These are phyloP conservation scores for Ramularia endophylla DNA, from an alignment of 2,329 filamentous ascomycete genomes.

Conservation along the genomic window DNA sequence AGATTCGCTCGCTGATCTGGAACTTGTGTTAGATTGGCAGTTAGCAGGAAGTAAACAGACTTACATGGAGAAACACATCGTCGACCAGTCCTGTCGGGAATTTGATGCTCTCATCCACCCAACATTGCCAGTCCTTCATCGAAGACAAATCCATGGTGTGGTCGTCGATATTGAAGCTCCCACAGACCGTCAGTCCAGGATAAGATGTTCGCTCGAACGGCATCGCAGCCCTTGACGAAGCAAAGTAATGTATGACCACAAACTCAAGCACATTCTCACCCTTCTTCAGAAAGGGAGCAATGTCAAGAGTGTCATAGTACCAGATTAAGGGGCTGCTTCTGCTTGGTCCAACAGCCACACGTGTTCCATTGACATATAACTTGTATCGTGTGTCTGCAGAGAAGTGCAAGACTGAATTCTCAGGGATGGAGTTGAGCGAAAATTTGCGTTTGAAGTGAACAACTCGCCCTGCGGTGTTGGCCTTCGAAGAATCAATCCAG, in stretches of 20 bases:
- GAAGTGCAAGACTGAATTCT: slow-evolving; percentile 24
- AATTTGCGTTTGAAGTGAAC: slow-evolving; percentile 30
- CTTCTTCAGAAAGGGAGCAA: slow-evolving; percentile 20
- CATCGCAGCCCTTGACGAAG: slow-evolving; percentile 24
- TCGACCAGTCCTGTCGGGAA: slow-evolving; percentile 30
- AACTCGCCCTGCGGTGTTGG: slow-evolving; percentile 32
- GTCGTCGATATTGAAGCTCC: slow-evolving; percentile 10
- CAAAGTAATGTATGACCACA: slow-evolving; percentile 28
- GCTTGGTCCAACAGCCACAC: slow-evolving; percentile 34
- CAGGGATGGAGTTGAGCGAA: slow-evolving; percentile 14
- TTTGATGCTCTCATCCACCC: slow-evolving; percentile 20
- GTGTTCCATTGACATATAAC: slow-evolving; percentile 34
- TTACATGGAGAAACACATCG: slow-evolving; percentile 40
- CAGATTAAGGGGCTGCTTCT: slow-evolving; percentile 32
- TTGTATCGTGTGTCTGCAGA: slow-evolving; percentile 43
- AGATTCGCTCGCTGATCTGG: neutral
- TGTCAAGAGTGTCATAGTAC: slow-evolving; percentile 32
- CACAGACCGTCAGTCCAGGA: slow-evolving; percentile 27
- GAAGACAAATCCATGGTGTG: slow-evolving; percentile 6
- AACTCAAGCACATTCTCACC: slow-evolving; percentile 28
- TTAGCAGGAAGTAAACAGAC: no score
- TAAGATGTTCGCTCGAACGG: slow-evolving; percentile 28
- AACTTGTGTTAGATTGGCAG: no score
- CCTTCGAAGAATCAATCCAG: slow-evolving; percentile 31
- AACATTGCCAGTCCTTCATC: slow-evolving; percentile 20